Base-by-base conservation (phyloP, 75 land plant genomes). In the Gnetum montanum region DNA sequence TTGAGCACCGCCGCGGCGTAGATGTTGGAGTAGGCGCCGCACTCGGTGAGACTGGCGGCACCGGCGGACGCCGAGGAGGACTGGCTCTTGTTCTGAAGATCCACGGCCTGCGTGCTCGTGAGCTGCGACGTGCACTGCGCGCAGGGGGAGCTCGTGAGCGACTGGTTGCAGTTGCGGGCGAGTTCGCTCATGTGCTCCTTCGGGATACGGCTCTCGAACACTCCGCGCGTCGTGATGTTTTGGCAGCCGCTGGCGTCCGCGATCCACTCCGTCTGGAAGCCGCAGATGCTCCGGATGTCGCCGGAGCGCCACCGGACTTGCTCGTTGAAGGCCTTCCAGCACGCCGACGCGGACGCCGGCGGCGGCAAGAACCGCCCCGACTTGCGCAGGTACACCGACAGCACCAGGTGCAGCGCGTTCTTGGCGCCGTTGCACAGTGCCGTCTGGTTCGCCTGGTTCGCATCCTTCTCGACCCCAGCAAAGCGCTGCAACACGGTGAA, bases 1-100 rank as follows among this genome's bases (percentile, higher is more conserved):
- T 78, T 82, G 23, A 62, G 68, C 22, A 61, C 24, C 4, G 67
- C 88, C 11, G 77, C 87, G 10, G 84, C 78, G 54, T 87, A 87
- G 26, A 87, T 77, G 8, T 7, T 50, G 2, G 88, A 62, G 45
- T 77, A 87, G 25, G 68, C 59, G 22, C 61, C 20, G 37, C 95
- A 89, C 22, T 61, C 65, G 19, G 73, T 46, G 25, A 74, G 57
- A 58, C 73, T 81, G 12, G 71, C 70, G 25, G 34, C 35, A 4
- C 63, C 57, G 4, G 52, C 2, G 4, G 43, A 1, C 13, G 16
- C 43, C 13, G 55, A 30, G 13, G 10, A 1, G 20, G 24, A 53
- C 25, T 5, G 12, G n/a, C 28, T 15, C 28, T 25, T 48, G 8
- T 68, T 75, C 22, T 46, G 1, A 47, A 60, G 65, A 43, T 68